Base-by-base conservation (phyloP, 345 rosid species). In the Bruguiera sexangula region DNA sequence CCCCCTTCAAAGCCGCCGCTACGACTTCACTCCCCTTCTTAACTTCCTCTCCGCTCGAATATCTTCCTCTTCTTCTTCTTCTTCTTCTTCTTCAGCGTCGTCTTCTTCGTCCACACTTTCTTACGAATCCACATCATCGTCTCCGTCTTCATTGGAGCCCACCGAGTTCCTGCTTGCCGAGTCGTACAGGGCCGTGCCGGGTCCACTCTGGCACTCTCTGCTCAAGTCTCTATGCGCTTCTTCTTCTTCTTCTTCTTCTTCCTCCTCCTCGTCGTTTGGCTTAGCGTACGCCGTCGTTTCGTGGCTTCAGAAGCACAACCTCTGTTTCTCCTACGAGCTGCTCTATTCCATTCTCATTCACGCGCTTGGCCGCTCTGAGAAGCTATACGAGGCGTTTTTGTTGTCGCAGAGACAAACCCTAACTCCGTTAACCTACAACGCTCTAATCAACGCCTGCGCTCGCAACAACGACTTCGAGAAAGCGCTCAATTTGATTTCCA, bases 301-400 rank as follows among this genome's bases (percentile, higher is more conserved):
- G 0, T 95, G 99, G 99, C 87, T 95, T 1, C 88, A 87, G 66
- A 87, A 78, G 63, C 97, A 95, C 77, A 90, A 88, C 37, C 97
- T 95, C 73, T 95, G 97, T 71, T 95, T 85, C 85, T 95, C 99
- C 1, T 95, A 88, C 77, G 96, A 95, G 82, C 88, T 95, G 39
- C 96, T 90, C 75, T 92, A 90, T 75, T 92, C 96, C 0, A 95
- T 95, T 64, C 86, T 92, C 11, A 92, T 95, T 64, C 95, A 95
- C 80, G 92, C 94, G 20, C 92, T 92, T n/a, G 97, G 99, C 37
- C 88, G 89, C 30, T 89, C 96, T 16, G 99, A 95, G 87, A 90
- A 92, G 86, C 86, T 95, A 2, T 90, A 95, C 81, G 97, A 95
- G 64, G 99, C 97, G 6, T 95, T 91, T 66, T 82, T 90, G 70